phyloP scores from a whole-genome alignment of 192 early-diverging fungal genomes.

The Coemansia sp. region DNA sequence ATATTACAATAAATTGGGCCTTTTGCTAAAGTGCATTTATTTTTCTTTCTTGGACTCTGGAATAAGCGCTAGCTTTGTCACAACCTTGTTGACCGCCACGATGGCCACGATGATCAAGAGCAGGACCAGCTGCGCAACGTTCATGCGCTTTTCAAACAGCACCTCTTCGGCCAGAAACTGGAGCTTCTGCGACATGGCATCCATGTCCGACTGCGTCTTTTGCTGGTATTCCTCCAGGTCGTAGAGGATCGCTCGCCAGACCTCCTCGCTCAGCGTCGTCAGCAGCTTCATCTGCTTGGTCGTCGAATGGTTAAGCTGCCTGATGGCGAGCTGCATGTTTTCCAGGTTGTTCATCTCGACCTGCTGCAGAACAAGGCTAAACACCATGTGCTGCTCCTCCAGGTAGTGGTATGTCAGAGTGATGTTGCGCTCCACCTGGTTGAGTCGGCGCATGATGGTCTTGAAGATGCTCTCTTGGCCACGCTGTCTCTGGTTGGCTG shows the following conservation, averaged over 20 bases:
- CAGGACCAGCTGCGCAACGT: constrained; percentile 51
- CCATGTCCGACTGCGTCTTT: constrained; percentile 36
- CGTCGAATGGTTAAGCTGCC: constrained; percentile 66
- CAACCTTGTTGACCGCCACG: constrained; percentile 49
- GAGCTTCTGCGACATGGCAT: constrained; percentile 29
- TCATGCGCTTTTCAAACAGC: constrained; percentile 57
- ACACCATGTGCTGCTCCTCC: constrained; percentile 71
- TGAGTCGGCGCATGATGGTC: constrained; percentile 83
- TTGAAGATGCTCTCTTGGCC: constrained; percentile 87
- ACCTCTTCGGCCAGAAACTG: constrained; percentile 53
- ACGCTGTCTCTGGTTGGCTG: constrained; percentile 11
- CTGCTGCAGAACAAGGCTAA: constrained; percentile 61
- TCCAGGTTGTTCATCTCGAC: constrained; percentile 61
- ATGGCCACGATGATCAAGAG: constrained; percentile 45
- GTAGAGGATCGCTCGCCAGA: constrained; percentile 54
- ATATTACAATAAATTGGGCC: too few relatives aligned
- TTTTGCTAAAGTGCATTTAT: too few relatives aligned
- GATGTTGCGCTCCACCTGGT: constrained; percentile 74
- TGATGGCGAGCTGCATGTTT: constrained; percentile 61
- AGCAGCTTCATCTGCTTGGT: constrained; percentile 62
- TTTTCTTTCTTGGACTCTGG: constrained; percentile 55
- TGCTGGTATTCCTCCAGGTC: constrained; percentile 55
- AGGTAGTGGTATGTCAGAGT: constrained; percentile 71
- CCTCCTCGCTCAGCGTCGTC: constrained; percentile 54
- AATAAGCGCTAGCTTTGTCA: constrained; percentile 46